Conservation (phyloP, 352 stramenopile species). For the Phytophthora gonapodyides region DNA sequence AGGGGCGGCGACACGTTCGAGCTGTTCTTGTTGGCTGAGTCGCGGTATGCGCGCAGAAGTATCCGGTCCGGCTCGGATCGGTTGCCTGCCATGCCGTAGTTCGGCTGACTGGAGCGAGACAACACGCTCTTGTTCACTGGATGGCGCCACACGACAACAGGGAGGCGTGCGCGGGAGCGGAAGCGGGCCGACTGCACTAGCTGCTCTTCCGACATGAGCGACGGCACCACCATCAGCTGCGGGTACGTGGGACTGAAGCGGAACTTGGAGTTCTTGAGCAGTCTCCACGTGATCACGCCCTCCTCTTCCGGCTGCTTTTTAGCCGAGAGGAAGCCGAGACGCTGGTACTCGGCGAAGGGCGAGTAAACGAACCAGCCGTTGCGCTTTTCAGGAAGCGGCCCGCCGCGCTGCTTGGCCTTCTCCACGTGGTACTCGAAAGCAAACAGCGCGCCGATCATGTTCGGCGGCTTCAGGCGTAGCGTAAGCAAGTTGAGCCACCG, state of each 20-base stretch:
- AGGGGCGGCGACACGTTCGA: slow-evolving; percentile 69
- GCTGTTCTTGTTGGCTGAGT: slow-evolving; percentile 82
- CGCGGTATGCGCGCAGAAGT: slow-evolving; percentile 84
- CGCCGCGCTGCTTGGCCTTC: slow-evolving; percentile 51
- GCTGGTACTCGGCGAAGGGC: slow-evolving; percentile 81
- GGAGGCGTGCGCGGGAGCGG: slow-evolving; percentile 91
- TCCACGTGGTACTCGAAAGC: slow-evolving; percentile 84
- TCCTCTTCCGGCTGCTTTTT: slow-evolving; percentile 42
- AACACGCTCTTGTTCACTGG: slow-evolving; percentile 92
- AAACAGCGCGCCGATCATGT: slow-evolving; percentile 73
- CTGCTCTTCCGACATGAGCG: slow-evolving; percentile 93
- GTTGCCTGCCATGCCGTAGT: slow-evolving; percentile 96
- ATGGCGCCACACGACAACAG: slow-evolving; percentile 93
- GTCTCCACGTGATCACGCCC: slow-evolving; percentile 70
- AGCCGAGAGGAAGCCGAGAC: slow-evolving; percentile 72
- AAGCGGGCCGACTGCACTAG: slow-evolving; percentile 91
- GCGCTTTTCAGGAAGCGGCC: slow-evolving; percentile 49
- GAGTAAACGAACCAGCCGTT: slow-evolving; percentile 88
- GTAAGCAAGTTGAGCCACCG: slow-evolving; percentile 82
- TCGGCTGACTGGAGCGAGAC: slow-evolving; percentile 95
- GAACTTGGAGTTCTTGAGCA: slow-evolving; percentile 92
- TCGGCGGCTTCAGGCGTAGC: slow-evolving; percentile 79
- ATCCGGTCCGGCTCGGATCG: slow-evolving; percentile 92
- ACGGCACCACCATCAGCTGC: slow-evolving; percentile 94
- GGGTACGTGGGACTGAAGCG: slow-evolving; percentile 95